Percentiles rank a stretch among this genome's conserved stretches.
phyloP scores from a whole-genome alignment of 106 monocot genomes.

The Phalaenopsis aphrodite region DNA sequence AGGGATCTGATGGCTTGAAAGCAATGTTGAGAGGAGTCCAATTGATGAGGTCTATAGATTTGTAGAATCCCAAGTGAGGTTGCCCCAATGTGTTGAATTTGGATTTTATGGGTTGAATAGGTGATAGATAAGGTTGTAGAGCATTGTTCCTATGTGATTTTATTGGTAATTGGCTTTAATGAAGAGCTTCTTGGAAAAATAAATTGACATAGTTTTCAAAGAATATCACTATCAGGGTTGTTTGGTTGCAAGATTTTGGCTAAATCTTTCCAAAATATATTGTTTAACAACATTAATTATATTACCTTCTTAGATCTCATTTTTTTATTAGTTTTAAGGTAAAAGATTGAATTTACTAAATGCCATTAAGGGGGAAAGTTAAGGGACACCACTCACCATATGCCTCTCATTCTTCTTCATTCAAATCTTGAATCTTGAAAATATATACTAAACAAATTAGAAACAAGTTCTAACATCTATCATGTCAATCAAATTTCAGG shows the following conservation, averaged over 20 bases:
- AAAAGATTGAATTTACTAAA: too few relatives aligned
- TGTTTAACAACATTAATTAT: not conserved
- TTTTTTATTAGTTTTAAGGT: not conserved
- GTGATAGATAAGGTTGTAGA: slow-evolving; percentile 49
- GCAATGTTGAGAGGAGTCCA: slow-evolving; percentile 22
- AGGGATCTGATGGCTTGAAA: slow-evolving; percentile 28
- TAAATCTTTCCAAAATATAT: not conserved
- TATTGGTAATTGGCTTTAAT: not conserved
- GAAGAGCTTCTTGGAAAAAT: too few relatives aligned
- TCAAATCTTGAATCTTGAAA: too few relatives aligned
- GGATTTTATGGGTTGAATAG: slow-evolving; percentile 34
- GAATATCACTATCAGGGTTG: not conserved
- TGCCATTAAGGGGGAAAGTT: too few relatives aligned
- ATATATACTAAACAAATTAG: too few relatives aligned
- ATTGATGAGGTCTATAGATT: slow-evolving; percentile 42
- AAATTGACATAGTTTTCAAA: not conserved
- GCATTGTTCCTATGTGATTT: slow-evolving; percentile 27
- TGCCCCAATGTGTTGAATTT: slow-evolving; percentile 2
- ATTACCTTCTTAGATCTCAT: not conserved
- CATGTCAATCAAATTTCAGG: too few relatives aligned
- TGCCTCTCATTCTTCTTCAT: too few relatives aligned
- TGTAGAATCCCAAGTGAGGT: slow-evolving; percentile 32
- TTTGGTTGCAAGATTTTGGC: not conserved
- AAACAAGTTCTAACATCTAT: too few relatives aligned
- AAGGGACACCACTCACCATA: too few relatives aligned